Evolutionary conservation across 2,329 filamentous ascomycete species (phyloP).

Genomic region (Monosporascus cannonballus): DNA sequence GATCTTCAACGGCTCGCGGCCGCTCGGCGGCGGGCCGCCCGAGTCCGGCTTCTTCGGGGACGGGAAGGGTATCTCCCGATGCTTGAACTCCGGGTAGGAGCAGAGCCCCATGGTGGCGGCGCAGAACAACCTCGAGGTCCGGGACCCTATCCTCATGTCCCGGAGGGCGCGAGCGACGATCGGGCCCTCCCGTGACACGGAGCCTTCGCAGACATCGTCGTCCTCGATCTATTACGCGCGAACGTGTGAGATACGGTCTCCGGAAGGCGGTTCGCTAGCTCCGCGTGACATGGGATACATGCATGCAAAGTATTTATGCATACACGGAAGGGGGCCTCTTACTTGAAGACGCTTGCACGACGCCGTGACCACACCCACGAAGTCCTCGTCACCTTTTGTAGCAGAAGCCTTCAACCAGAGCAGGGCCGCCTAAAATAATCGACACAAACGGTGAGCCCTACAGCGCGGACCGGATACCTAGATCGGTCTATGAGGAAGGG

Average conservation of each 20-base stretch:
- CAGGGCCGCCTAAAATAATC: conserved; percentile 11
- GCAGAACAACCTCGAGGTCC: conserved; percentile 46
- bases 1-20: conserved; percentile 42
- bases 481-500: background rate
- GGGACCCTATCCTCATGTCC: conserved; percentile 40
- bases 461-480: background rate
- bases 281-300: background rate
- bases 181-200: conserved; percentile 45
- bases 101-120: conserved; percentile 49
- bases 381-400: conserved; percentile 18
- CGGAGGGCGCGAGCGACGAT: conserved; percentile 44
- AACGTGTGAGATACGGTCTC: too few relatives aligned
- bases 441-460: too few relatives aligned
- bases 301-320: background rate
- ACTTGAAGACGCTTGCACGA: conserved; percentile 19
- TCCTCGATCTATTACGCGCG: conserved; percentile 36
- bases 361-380: conserved; percentile 15
- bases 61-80: conserved; percentile 39
- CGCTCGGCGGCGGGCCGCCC: conserved; percentile 33
- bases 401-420: conserved; percentile 18
- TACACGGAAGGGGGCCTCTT: background rate
- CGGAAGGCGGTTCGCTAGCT: too few relatives aligned
- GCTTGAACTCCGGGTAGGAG: conserved; percentile 37
- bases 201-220: conserved; percentile 48
- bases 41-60: conserved; percentile 29